Conservation (phyloP, 2,329 filamentous ascomycete species). For the Juglanconis juglandina region DNA sequence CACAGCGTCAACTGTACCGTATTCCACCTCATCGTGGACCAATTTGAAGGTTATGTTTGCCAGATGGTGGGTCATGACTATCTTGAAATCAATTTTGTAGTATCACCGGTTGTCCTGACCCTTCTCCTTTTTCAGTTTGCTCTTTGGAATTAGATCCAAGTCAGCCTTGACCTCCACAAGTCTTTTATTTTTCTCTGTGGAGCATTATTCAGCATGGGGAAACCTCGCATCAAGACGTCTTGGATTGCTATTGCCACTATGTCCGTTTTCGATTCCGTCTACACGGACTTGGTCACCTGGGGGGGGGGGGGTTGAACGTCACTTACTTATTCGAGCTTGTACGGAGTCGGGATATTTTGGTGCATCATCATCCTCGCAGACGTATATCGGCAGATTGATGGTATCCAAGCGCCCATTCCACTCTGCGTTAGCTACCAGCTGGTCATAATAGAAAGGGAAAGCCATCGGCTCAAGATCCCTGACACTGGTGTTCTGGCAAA, state of each 20-base stretch:
- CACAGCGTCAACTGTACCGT: background rate
- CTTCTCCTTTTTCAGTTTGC: background rate
- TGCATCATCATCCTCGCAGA: background rate
- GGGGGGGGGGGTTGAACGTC: too few species aligned
- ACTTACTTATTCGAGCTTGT: background rate
- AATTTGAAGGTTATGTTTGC: background rate
- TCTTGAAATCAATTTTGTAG: background rate
- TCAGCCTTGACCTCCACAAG: background rate
- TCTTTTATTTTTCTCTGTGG: too few species aligned
- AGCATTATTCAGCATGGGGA: too few species aligned
- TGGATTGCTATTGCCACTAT: background rate
- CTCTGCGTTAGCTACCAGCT: background rate
- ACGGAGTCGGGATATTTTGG: background rate
- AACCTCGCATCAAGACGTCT: background rate
- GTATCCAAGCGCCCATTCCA: background rate
- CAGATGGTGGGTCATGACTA: background rate
- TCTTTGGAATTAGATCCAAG: background rate
- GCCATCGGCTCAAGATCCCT: background rate
- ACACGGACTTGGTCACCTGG: too few species aligned
- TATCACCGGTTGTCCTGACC: background rate
- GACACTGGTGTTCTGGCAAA: background rate
- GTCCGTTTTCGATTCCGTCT: too few species aligned
- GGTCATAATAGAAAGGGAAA: background rate
- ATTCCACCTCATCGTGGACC: background rate
- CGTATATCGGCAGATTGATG: background rate